Percentiles rank a stretch among this genome's conserved stretches.
Evolutionary conservation across 2,329 filamentous ascomycete genomes (phyloP).

Genomic region (Apiospora phragmitis): DNA sequence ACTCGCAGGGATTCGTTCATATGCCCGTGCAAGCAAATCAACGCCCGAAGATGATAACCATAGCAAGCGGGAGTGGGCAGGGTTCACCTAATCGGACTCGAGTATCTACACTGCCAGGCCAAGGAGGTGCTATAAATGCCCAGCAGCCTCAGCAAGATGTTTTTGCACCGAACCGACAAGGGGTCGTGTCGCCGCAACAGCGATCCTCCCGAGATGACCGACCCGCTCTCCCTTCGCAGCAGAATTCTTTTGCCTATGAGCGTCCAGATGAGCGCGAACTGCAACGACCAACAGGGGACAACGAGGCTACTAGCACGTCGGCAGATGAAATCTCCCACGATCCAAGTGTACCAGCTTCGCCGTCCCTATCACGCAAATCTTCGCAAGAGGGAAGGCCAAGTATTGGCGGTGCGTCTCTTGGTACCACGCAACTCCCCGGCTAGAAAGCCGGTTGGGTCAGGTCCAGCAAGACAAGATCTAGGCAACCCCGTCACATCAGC

Average conservation of each 20-base stretch:
- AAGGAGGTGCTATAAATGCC: not conserved
- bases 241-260: constrained; percentile 20
- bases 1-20: not conserved
- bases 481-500: constrained; percentile 20
- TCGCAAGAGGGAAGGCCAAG: constrained; percentile 23
- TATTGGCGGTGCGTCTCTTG: constrained; percentile 14
- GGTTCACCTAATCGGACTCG: not conserved
- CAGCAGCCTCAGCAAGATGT: not conserved
- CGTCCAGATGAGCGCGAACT: constrained; percentile 14
- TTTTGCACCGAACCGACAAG: not conserved
- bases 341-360: not conserved
- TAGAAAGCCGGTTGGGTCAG: constrained; percentile 33
- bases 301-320: not conserved
- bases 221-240: constrained; percentile 20
- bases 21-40: not conserved
- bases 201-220: constrained; percentile 14
- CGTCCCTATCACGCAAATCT: constrained; percentile 18
- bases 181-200: not conserved
- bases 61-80: not conserved
- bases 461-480: constrained; percentile 20
- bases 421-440: constrained; percentile 24
- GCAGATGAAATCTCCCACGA: not conserved
- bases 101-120: not conserved
- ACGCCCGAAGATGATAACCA: not conserved
- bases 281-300: constrained; percentile 12